These are phyloP conservation scores for Paramecium caudatum DNA, from an alignment of 73 alveolate genomes.

Conservation along the genomic window DNA sequence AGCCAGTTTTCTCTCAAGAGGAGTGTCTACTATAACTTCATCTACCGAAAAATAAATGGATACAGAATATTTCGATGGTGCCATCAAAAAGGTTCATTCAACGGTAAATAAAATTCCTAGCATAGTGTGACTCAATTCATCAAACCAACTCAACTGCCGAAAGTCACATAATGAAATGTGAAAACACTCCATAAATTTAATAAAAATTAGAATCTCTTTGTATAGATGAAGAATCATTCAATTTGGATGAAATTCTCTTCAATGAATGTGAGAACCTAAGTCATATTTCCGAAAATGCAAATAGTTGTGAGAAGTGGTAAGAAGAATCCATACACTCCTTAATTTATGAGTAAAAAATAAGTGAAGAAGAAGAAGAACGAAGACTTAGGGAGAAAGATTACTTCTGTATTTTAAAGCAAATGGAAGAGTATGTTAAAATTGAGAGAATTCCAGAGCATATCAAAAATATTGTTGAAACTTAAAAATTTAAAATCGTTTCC, in stretches of 20 bases:
- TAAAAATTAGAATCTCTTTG: constrained; percentile 28
- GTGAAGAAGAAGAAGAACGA: constrained; percentile 44
- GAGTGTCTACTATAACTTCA: neutral
- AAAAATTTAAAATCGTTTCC: constrained; percentile 10
- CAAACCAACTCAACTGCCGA: neutral
- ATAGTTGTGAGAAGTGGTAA: constrained; percentile 57
- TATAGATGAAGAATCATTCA: constrained; percentile 53
- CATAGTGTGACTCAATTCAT: constrained; percentile 34
- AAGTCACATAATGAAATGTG: constrained; percentile 10
- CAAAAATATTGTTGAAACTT: constrained; percentile 6
- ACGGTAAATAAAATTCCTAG: constrained; percentile 1
- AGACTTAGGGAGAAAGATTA: neutral
- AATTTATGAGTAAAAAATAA: constrained; percentile 2
- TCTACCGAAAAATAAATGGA: constrained; percentile 43
- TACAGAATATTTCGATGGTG: constrained; percentile 1
- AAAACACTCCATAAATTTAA: constrained; percentile 19
- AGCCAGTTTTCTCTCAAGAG: neutral
- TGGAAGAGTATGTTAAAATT: constrained; percentile 37
- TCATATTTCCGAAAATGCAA: constrained; percentile 59
- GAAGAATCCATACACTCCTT: constrained; percentile 43
- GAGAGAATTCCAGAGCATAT: constrained; percentile 56
- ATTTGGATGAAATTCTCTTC: constrained; percentile 63
- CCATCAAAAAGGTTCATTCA: constrained; percentile 1
- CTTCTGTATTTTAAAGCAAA: constrained; percentile 14
- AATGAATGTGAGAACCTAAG: constrained; percentile 44